Conservation (phyloP, 129 eudicot genomes). For the Scalesia atractyloides region DNA sequence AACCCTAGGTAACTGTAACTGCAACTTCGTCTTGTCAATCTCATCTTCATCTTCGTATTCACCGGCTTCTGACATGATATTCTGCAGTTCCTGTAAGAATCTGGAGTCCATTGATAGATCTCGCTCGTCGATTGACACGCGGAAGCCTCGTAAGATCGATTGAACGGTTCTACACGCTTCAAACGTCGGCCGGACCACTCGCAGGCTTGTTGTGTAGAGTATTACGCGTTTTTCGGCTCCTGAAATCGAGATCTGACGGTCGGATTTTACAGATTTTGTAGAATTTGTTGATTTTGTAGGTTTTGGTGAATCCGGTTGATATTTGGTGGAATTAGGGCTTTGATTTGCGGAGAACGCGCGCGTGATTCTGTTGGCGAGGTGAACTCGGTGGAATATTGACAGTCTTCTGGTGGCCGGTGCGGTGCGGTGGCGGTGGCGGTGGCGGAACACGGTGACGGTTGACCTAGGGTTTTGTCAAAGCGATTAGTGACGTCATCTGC, state of each 20-base stretch:
- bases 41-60: background rate
- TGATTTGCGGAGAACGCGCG: slow-evolving; percentile 48
- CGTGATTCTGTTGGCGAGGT: slow-evolving; percentile 49
- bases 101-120: slow-evolving; percentile 83
- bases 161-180: slow-evolving; percentile 76
- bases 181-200: slow-evolving; percentile 79
- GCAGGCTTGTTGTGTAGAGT: slow-evolving; percentile 74
- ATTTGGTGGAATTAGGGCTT: slow-evolving; percentile 4
- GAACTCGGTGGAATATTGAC: slow-evolving; percentile 77
- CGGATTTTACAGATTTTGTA: background rate
- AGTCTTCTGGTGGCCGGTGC: slow-evolving; percentile 22
- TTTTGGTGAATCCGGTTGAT: slow-evolving; percentile 21
- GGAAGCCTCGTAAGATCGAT: slow-evolving; percentile 63
- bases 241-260: slow-evolving; percentile 42
- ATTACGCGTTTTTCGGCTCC: slow-evolving; percentile 62
- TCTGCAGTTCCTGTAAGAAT: slow-evolving; percentile 60
- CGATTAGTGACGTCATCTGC: slow-evolving; percentile 21
- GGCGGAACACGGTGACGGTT: slow-evolving; percentile 20
- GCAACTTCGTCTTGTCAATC: slow-evolving; percentile 34
- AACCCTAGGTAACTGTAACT: slow-evolving; percentile 69
- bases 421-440: slow-evolving; percentile 13
- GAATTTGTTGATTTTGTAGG: too few relatives aligned
- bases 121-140: slow-evolving; percentile 78
- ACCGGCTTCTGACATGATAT: slow-evolving; percentile 35
- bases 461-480: slow-evolving; percentile 26